These are phyloP conservation scores for Polychaeton citri DNA, from an alignment of 2,329 filamentous ascomycete genomes.

Conservation along the genomic window DNA sequence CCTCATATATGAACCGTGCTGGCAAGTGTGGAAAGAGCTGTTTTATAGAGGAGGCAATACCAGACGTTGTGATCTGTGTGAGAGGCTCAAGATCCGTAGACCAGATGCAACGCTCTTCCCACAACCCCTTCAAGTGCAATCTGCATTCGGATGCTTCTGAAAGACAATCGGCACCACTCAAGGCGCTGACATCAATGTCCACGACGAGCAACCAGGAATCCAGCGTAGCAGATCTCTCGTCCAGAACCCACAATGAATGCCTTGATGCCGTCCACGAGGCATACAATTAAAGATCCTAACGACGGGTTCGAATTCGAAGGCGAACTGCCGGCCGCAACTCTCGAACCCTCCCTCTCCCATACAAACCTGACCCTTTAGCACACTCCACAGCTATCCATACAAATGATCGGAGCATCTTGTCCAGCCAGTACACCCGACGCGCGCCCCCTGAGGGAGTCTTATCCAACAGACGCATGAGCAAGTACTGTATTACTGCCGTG, in stretches of 20 bases:
- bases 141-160: constrained; percentile 3
- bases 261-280: not conserved
- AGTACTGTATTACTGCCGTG: not conserved
- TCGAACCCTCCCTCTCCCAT: constrained; percentile 38
- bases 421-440: constrained; percentile 39
- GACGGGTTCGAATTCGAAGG: constrained; percentile 28
- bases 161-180: constrained; percentile 16
- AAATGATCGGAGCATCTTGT: constrained; percentile 54
- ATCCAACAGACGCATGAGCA: not conserved
- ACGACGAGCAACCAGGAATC: constrained; percentile 18
- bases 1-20: constrained; percentile 35
- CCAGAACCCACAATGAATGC: constrained; percentile 1
- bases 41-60: constrained; percentile 21
- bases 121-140: constrained; percentile 6
- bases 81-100: constrained; percentile 21
- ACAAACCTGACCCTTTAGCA: constrained; percentile 17
- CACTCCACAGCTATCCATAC: constrained; percentile 43
- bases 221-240: constrained; percentile 20
- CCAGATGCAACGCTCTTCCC: constrained; percentile 23
- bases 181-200: constrained; percentile 17
- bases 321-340: constrained; percentile 33
- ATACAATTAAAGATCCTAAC: constrained; percentile 34
- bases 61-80: constrained; percentile 30
- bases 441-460: not conserved
- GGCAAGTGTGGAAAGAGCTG: constrained; percentile 38